These are phyloP conservation scores for Trichomonascaceae sp. DNA, from an alignment of 1,139 yeast genomes.

Conservation along the genomic window DNA sequence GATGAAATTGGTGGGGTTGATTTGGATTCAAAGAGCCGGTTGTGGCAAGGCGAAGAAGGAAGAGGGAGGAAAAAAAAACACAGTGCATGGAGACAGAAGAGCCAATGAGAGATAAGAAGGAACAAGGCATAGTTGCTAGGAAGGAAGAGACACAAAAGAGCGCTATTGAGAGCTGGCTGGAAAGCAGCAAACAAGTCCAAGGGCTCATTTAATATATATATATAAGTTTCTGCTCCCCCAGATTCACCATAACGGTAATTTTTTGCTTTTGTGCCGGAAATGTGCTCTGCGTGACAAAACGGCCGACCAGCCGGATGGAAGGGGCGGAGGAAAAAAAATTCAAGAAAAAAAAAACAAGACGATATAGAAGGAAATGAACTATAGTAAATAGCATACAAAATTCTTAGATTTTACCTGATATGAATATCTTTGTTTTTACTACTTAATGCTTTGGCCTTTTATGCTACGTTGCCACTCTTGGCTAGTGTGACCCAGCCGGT, in stretches of 20 bases:
- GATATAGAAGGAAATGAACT: too few species aligned
- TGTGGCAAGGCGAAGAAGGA: background rate
- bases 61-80: background rate
- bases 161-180: background rate
- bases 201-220: background rate
- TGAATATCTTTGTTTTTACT: background rate
- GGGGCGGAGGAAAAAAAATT: background rate
- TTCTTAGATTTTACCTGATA: background rate
- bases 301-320: background rate
- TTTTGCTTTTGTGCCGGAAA: constrained; percentile 1
- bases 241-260: constrained; percentile 2
- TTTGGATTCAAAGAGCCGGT: background rate
- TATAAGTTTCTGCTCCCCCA: background rate
- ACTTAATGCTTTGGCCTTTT: background rate
- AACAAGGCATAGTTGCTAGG: background rate
- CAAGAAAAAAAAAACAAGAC: background rate
- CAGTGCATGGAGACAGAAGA: background rate
- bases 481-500: background rate
- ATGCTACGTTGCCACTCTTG: background rate
- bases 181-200: background rate
- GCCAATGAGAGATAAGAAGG: background rate
- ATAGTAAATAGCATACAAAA: too few species aligned
- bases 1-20: background rate
- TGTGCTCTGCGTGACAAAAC: background rate
- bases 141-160: background rate